phyloP scores from a whole-genome alignment of 1,284 basidiomycete genomes.

The Heterobasidion parviporum region DNA sequence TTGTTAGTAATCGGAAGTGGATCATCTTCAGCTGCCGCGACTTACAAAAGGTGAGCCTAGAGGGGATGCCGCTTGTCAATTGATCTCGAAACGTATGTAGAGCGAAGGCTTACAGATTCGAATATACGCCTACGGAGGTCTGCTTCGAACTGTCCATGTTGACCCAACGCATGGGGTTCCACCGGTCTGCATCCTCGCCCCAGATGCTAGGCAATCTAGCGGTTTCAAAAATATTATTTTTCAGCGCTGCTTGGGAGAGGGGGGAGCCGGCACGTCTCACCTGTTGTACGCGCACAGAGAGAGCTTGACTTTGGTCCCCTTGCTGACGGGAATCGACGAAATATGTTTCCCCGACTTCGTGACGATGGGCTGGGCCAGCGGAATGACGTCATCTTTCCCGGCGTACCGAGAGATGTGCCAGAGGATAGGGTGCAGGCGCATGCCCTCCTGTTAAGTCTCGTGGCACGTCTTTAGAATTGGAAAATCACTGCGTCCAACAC shows the following conservation, averaged over 20 bases:
- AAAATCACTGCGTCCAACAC: background rate
- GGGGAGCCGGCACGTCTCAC: constrained; percentile 11
- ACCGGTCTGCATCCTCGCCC: constrained; percentile 40
- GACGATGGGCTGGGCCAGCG: constrained; percentile 28
- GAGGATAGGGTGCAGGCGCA: constrained; percentile 29
- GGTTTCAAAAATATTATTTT: background rate
- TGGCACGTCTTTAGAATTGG: background rate
- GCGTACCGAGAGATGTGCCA: constrained; percentile 22
- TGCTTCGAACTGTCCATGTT: constrained; percentile 23
- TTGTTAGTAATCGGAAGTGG: background rate
- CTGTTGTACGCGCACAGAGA: constrained; percentile 23
- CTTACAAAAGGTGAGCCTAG: constrained; percentile 16
- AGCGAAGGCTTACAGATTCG: constrained; percentile 36
- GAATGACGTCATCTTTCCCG: constrained; percentile 27
- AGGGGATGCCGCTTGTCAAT: background rate
- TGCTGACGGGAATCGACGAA: constrained; percentile 24
- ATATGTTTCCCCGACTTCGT: constrained; percentile 22
- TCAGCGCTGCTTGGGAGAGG: background rate
- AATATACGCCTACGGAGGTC: constrained; percentile 35
- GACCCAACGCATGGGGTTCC: constrained; percentile 45
- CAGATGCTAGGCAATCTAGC: constrained; percentile 28
- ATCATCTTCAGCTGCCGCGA: background rate
- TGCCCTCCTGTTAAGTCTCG: constrained; percentile 22
- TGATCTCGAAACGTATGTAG: background rate
- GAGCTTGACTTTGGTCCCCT: constrained; percentile 27